Conservation (phyloP, 106 monocot genomes). For the Dendrobium nobile region DNA sequence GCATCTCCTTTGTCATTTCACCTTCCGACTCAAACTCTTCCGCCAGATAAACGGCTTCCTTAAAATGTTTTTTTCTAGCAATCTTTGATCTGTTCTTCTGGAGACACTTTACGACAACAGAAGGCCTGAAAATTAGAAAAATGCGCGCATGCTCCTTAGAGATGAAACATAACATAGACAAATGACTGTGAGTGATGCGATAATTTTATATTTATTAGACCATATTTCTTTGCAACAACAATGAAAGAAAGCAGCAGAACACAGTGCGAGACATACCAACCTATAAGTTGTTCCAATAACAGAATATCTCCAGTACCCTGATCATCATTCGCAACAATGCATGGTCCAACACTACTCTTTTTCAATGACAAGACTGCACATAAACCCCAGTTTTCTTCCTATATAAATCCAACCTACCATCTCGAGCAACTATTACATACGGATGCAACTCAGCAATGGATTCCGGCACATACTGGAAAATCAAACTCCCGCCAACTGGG, state of each 20-base stretch:
- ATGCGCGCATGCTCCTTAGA: background rate
- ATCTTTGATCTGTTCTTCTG: constrained; percentile 94
- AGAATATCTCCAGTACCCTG: constrained; percentile 38
- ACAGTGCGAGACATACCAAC: constrained; percentile 37
- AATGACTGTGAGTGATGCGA: background rate
- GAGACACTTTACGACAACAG: constrained; percentile 58
- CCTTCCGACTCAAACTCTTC: constrained; percentile 72
- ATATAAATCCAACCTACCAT: constrained; percentile 64
- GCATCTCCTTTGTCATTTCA: constrained; percentile 75
- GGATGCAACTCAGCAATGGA: constrained; percentile 52
- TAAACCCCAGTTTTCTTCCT: constrained; percentile 56
- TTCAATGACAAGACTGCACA: constrained; percentile 53
- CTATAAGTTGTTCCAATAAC: constrained; percentile 58
- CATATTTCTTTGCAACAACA: background rate
- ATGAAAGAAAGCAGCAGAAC: background rate
- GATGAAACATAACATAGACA: background rate
- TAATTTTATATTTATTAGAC: background rate
- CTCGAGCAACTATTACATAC: constrained; percentile 53
- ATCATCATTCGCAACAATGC: constrained; percentile 51
- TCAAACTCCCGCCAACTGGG: constrained; percentile 84
- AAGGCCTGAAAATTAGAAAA: constrained; percentile 36
- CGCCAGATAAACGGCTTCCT: constrained; percentile 56
- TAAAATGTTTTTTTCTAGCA: constrained; percentile 70
- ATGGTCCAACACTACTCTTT: constrained; percentile 28
- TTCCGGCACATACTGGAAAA: constrained; percentile 59